Evolutionary conservation across 176 grass and related monocot species (phyloP).

Genomic region (Thalia dealbata): DNA sequence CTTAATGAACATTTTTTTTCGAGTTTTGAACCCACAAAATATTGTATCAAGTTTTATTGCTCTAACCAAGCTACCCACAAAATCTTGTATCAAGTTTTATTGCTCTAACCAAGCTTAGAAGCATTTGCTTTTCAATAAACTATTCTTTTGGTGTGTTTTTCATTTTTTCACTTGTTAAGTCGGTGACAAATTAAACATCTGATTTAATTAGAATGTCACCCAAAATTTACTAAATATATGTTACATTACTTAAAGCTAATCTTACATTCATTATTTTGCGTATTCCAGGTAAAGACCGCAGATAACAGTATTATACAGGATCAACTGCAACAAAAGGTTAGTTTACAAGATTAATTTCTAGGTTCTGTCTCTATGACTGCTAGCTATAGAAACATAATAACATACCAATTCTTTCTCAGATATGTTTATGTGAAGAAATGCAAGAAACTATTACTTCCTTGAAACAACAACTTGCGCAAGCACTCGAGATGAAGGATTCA

Average conservation of each 20-base stretch:
- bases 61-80: too few relatives aligned
- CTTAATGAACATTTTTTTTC: too few relatives aligned
- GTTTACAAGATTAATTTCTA: background rate
- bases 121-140: too few relatives aligned
- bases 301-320: conserved; percentile 99
- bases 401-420: conserved; percentile 39
- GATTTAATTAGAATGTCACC: too few relatives aligned
- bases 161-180: too few relatives aligned
- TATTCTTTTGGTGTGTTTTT: too few relatives aligned
- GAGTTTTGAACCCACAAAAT: too few relatives aligned
- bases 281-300: conserved; percentile 64
- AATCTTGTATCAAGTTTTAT: too few relatives aligned
- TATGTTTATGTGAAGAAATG: conserved; percentile 62
- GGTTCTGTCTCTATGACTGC: conserved; percentile 1
- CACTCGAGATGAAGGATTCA: conserved; percentile 45
- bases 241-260: background rate
- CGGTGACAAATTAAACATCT: too few relatives aligned
- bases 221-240: too few relatives aligned
- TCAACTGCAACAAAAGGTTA: conserved; percentile 81
- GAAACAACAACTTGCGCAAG: conserved; percentile 60
- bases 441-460: conserved; percentile 57
- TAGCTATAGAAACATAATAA: background rate
- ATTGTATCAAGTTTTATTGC: too few relatives aligned
- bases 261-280: conserved; percentile 21
- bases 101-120: too few relatives aligned